phyloP scores from a whole-genome alignment of 176 grass and related monocot species.

The Neostapfia colusana region DNA sequence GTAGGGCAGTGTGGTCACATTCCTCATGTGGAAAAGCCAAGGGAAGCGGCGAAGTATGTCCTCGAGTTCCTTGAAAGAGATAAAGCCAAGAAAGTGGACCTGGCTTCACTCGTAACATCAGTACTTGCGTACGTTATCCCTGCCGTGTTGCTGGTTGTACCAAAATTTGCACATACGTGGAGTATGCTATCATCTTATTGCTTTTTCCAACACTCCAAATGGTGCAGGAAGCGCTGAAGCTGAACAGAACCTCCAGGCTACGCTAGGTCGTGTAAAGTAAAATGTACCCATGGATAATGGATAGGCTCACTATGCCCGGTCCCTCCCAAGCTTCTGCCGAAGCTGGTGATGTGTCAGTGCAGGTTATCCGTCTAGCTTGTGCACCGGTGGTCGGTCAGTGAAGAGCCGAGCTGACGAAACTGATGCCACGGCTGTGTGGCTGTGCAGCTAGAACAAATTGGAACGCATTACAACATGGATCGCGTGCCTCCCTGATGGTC shows the following conservation, averaged over 20 bases:
- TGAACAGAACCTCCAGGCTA: constrained; percentile 15
- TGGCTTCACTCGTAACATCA: neutral
- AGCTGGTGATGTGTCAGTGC: neutral
- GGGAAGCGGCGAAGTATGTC: constrained; percentile 40
- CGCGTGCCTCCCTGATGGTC: neutral
- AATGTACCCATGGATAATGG: neutral
- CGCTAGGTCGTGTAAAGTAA: neutral
- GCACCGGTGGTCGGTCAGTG: neutral
- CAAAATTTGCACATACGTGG: neutral
- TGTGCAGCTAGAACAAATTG: neutral
- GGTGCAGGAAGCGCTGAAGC: constrained; percentile 28
- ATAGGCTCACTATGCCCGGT: neutral
- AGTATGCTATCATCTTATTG: neutral
- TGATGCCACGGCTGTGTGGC: neutral
- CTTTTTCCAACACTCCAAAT: neutral
- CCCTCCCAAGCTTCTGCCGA: neutral
- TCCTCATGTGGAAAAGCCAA: constrained; percentile 89
- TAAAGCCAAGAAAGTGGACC: neutral
- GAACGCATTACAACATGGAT: neutral
- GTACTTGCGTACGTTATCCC: constrained; percentile 1
- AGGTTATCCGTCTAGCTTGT: neutral
- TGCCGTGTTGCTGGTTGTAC: neutral
- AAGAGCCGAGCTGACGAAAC: neutral
- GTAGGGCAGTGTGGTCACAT: constrained; percentile 79
- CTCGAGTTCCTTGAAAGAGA: constrained; percentile 59